Base-by-base conservation (phyloP, 257 asterid genomes). In the Fraxinus cuspidata region DNA sequence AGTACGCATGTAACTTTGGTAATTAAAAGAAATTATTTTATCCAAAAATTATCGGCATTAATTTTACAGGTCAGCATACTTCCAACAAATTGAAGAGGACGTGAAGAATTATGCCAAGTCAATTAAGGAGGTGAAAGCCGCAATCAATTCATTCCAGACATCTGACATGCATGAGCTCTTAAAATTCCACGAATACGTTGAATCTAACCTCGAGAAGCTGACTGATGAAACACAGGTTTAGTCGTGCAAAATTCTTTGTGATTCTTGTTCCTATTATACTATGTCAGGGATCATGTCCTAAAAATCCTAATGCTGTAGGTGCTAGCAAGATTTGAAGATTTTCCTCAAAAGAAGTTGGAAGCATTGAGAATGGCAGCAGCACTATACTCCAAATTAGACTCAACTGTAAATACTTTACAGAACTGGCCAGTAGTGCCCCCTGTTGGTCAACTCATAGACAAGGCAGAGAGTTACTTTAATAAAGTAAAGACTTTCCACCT, bases 1-100 rank as follows among this genome's bases (percentile, higher is more conserved):
- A 76, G 32, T 18, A 28, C 18, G 19, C 42, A 34, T 64, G 28
- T 38, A 47, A 40, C 34, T 49, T 49, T 58, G 32, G 13, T 29
- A 31, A 29, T 23, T 18, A 25, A 19, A 49, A 49, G 10, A 40
- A 15, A 28, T 21, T 4, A 3, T 72, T 51, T 42, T 44, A 11
- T 65, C 28, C 25, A 29, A 65, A 23, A 16, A 15, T n/a, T 49
- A 58, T 69, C 27, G 27, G 16, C 34, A 42, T 49, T 47, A 19
- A 23, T 42, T 65, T 28, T 72, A 81, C 90, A 94, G 99, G 90
- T 94, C 99, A 56, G 87, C 98, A 47, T 92, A 94, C 86, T 88
- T 90, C 75, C 84, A 78, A 84, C 98, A 94, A 83, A 94, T 94
- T 25, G 98, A 94, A 81, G 97, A 89, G 83, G 97, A 92, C 77